Evolutionary conservation across 352 stramenopile genomes (phyloP).

Genomic region (Pythium graminicola): DNA sequence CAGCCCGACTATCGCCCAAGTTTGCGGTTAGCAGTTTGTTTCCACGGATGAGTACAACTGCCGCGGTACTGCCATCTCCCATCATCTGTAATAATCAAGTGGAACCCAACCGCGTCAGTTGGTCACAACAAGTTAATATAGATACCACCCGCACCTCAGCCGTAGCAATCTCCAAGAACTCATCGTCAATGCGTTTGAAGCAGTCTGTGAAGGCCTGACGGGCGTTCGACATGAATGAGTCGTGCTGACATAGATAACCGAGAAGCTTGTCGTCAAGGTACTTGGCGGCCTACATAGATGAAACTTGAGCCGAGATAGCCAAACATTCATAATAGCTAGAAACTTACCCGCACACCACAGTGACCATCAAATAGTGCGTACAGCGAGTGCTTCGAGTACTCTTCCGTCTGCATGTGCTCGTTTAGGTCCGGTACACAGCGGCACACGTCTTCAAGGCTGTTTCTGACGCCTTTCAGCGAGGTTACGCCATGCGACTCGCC

Average conservation of each 20-base stretch:
- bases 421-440: constrained; percentile 76
- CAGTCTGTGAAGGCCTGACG: constrained; percentile 63
- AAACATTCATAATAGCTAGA: neutral
- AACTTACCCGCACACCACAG: constrained; percentile 60
- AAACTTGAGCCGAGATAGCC: neutral
- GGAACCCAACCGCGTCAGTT: neutral
- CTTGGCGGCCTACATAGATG: constrained; percentile 44
- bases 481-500: constrained; percentile 71
- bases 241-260: constrained; percentile 60
- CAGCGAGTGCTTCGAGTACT: constrained; percentile 54
- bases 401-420: constrained; percentile 29
- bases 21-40: constrained; percentile 82
- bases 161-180: constrained; percentile 64
- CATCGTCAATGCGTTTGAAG: constrained; percentile 67
- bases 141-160: no score
- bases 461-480: constrained; percentile 71
- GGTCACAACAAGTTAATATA: no score
- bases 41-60: constrained; percentile 75
- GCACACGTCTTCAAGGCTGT: constrained; percentile 75
- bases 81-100: constrained; percentile 31
- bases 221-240: constrained; percentile 54
- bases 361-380: constrained; percentile 85
- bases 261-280: constrained; percentile 70
- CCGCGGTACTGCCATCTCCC: constrained; percentile 67
- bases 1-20: constrained; percentile 79